Evolutionary conservation across 2,329 filamentous ascomycete species (phyloP), one percentile per base, ranked within the genome.

Genomic region (Chaetoscypha palmicola): DNA sequence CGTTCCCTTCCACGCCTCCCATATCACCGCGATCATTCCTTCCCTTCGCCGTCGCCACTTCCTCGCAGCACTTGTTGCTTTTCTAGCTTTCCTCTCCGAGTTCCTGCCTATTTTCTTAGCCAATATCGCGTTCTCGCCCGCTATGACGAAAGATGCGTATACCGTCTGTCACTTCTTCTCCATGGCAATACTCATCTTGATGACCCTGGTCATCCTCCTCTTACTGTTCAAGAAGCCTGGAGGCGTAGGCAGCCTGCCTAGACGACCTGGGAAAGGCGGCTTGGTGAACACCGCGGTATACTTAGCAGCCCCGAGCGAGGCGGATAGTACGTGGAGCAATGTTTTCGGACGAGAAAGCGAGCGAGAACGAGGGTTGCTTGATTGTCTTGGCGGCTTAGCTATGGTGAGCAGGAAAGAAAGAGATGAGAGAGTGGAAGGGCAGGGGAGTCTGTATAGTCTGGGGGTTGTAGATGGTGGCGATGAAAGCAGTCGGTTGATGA

Each of bases 41-140:
- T 64, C 66, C 4, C 46, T 68, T 12, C 36, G 51, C 3, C 53
- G 62, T 14, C 56, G 57, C 8, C 65, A 73, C 24, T 39, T 59
- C 5, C 70, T 70, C 46, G 61, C 71, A 1, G 60, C 65, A 19
- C 42, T 64, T 10, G 64, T 69, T 8, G 65, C 68, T 0, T 49
- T 66, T 4, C 66, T 68, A 36, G 62, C 68, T 3, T 64, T 74
- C 17, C 58, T 73, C 2, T 65, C 70, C 17, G 71, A 76, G 38
- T 66, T 73, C 37, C 65, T 76, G n/a, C 72, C 71, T 1, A 60
- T 74, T 16, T 60, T 71, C 1, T 63, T 76, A 2, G 64, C 69
- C 51, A 74, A 73, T 47, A 63, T 74, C 2, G 68, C 71, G 0
- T 72, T 70, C 55, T 68, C 64, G 41, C 61, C 67, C 2, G 64